phyloP scores from a whole-genome alignment of 2,329 filamentous ascomycete genomes.

The Trichoderma pleuroti region DNA sequence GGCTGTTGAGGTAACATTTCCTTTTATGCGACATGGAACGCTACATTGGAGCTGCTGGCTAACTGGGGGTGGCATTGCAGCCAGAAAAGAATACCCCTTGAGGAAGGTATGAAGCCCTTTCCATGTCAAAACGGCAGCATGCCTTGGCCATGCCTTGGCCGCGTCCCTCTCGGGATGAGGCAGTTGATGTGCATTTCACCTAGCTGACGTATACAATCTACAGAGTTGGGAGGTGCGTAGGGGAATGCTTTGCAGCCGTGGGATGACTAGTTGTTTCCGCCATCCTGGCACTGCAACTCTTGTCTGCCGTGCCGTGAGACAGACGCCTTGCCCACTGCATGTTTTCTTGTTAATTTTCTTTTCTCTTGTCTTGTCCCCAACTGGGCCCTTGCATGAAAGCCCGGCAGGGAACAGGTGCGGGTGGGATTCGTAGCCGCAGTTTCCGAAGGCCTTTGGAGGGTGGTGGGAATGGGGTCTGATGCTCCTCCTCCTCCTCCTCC shows the following conservation, averaged over 20 bases:
- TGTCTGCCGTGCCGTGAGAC: background rate
- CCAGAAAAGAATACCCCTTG: conserved; percentile 15
- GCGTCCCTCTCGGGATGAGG: background rate
- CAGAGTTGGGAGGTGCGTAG: background rate
- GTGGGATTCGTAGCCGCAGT: conserved; percentile 13
- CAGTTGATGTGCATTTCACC: background rate
- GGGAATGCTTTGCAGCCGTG: conserved; percentile 1
- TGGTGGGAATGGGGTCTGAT: background rate
- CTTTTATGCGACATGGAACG: conserved; percentile 13
- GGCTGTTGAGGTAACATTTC: conserved; percentile 16
- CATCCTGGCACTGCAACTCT: conserved; percentile 2
- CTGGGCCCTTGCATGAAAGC: conserved; percentile 13
- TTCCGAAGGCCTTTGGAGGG: conserved; percentile 8
- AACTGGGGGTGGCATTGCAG: conserved; percentile 21
- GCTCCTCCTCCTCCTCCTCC: background rate
- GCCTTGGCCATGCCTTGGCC: background rate
- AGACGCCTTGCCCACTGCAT: background rate
- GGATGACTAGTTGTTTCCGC: background rate
- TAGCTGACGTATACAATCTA: background rate
- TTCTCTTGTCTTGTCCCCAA: background rate
- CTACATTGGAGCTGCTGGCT: conserved; percentile 12
- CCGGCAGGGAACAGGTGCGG: background rate
- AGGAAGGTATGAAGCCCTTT: conserved; percentile 21
- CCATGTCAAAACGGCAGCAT: conserved; percentile 5
- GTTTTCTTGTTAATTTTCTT: too few species aligned